Evolutionary conservation across 106 monocot species (phyloP).

Genomic region (Apostasia shenzhenica): DNA sequence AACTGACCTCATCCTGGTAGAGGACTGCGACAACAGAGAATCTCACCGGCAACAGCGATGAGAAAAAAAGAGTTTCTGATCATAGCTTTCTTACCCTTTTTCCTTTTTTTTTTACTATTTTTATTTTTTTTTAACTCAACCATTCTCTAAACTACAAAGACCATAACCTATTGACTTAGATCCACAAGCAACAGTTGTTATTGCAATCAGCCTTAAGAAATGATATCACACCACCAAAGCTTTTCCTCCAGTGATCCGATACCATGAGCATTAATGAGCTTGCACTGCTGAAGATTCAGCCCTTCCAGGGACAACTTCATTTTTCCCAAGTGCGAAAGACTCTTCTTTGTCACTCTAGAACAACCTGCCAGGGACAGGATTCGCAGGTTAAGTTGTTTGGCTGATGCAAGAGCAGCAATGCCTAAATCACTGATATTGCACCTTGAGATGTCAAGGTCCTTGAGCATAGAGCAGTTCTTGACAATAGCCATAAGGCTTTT

Average conservation of each 20-base stretch:
- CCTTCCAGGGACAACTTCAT: constrained; percentile 38
- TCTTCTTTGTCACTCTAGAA: constrained; percentile 37
- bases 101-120: constrained; percentile 3
- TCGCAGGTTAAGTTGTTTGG: constrained; percentile 41
- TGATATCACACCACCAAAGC: constrained; percentile 76
- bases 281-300: constrained; percentile 72
- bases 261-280: constrained; percentile 29
- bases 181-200: background rate
- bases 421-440: constrained; percentile 64
- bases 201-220: constrained; percentile 17
- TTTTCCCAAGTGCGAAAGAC: constrained; percentile 48
- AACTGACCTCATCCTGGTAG: constrained; percentile 14
- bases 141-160: no score
- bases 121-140: background rate
- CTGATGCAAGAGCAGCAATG: constrained; percentile 53
- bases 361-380: constrained; percentile 73
- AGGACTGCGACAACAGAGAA: constrained; percentile 11
- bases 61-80: background rate
- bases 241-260: constrained; percentile 53
- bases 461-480: constrained; percentile 43
- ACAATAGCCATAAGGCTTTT: constrained; percentile 47
- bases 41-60: constrained; percentile 4
- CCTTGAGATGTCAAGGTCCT: constrained; percentile 68
- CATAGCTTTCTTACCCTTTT: background rate
- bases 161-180: background rate